phyloP scores from a whole-genome alignment of 495 filamentous ascomycete species.

The Bacidia gigantensis region DNA sequence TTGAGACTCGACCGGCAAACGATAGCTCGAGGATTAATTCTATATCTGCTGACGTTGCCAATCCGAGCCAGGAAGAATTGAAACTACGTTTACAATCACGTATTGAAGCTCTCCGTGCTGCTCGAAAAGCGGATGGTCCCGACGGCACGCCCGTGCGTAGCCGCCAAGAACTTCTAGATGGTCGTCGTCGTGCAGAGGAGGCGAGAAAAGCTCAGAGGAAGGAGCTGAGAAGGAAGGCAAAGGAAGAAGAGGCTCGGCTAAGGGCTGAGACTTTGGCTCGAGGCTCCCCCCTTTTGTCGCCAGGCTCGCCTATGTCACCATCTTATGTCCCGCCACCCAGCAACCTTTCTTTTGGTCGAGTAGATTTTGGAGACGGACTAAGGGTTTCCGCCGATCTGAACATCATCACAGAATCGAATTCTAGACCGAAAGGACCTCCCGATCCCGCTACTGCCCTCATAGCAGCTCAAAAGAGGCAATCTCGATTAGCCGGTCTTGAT shows the following conservation, averaged over 20 bases:
- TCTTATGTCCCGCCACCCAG: constrained; percentile 28
- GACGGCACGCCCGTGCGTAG: constrained; percentile 68
- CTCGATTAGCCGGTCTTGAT: constrained; percentile 54
- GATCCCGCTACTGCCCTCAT: constrained; percentile 65
- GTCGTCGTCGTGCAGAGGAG: constrained; percentile 72
- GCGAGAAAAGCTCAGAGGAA: constrained; percentile 79
- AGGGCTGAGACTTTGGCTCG: constrained; percentile 54
- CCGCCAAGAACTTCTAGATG: constrained; percentile 79
- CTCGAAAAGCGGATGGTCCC: constrained; percentile 61
- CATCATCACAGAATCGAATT: constrained; percentile 38
- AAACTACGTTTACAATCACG: constrained; percentile 63
- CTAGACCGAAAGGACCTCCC: constrained; percentile 59
- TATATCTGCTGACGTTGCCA: neutral
- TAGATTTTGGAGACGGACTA: constrained; percentile 76
- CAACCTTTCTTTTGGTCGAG: constrained; percentile 75
- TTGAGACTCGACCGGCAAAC: constrained; percentile 19
- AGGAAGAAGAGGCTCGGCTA: constrained; percentile 56
- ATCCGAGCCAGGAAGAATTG: constrained; percentile 37
- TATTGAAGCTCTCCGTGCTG: constrained; percentile 68
- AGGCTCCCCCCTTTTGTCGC: constrained; percentile 39
- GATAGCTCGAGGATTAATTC: constrained; percentile 17
- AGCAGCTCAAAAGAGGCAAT: constrained; percentile 57
- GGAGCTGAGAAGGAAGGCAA: constrained; percentile 55
- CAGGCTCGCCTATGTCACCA: constrained; percentile 10
- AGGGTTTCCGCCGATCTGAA: constrained; percentile 53